Base-by-base conservation (phyloP, 805 yeast species). In the Candida loeiensis region DNA sequence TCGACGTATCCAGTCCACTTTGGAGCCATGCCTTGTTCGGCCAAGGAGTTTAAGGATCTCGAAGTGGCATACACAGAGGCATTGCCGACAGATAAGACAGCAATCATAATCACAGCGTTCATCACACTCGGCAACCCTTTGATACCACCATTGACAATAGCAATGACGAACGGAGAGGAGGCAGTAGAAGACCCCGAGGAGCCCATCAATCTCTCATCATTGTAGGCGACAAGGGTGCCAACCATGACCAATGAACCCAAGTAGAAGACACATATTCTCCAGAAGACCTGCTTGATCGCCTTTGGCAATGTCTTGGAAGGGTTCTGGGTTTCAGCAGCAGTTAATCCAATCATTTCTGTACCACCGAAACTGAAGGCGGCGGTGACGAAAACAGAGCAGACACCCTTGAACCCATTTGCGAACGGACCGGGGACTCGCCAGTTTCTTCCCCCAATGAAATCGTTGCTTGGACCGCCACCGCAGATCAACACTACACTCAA, bases 341-440 rank as follows among this genome's bases (percentile, higher is more conserved):
- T 83, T 22, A 85, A 68, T 34, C 87, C 86, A 27, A 77, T 75
- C 47, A 84, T 65, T 61, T 85, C 93, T 13, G 85, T 74, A 40
- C 91, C 90, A 26, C 82, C 77, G 53, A 79, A 85, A 9, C 87
- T 73, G 57, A 82, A 85, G 0, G 89, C 87, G 9, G 91, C 88
- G 27, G 83, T 78, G 35, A 83, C 82, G 45, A 84, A 76, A 8
- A 79, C 85, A 1, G 83, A 67, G 53, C 82, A 76, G 37, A 83
- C 76, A 44, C 88, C 88, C 59, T 82, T 80, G 58, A 82, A 80
- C 5, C 73, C 79, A 44, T 71, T 65, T 6, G 78, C 74, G 52
- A 84, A 81, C 0, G 89, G 79, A 33, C 90, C 90, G 0, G 85
- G 85, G 39, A 72, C 45, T 44, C 70, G 66, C 81, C 82, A 80